Percentiles rank a stretch among this genome's conserved stretches.
Evolutionary conservation across 1,284 basidiomycete genomes (phyloP).

Genomic region (Ceraceosorus guamensis): DNA sequence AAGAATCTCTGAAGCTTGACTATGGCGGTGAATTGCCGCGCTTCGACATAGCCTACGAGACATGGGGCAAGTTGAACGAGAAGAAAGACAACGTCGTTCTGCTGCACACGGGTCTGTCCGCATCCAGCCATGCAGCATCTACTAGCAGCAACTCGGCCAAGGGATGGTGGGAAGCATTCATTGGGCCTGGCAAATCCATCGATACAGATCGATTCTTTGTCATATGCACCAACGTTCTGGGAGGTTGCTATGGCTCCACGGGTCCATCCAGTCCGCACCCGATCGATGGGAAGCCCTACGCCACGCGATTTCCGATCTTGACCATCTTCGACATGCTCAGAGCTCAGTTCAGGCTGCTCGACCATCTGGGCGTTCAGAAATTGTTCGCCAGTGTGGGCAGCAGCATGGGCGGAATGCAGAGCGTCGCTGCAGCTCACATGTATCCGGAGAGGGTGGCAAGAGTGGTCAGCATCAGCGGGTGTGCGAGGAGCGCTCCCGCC

Average conservation of each 20-base stretch:
- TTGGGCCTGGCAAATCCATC: conserved; percentile 78
- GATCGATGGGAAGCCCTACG: conserved; percentile 60
- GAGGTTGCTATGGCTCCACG: conserved; percentile 93
- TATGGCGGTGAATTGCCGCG: conserved; percentile 60
- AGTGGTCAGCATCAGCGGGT: conserved; percentile 87
- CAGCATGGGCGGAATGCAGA: conserved; percentile 98
- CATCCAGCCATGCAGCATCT: conserved; percentile 89
- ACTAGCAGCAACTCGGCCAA: conserved; percentile 68
- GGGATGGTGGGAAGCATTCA: conserved; percentile 99
- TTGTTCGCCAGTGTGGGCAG: conserved; percentile 87
- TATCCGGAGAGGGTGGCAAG: conserved; percentile 78
- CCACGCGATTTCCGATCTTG: conserved; percentile 81
- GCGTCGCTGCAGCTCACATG: conserved; percentile 89
- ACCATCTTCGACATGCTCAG: conserved; percentile 93
- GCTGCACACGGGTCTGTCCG: conserved; percentile 91
- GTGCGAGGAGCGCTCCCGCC: conserved; percentile 79
- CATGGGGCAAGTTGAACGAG: conserved; percentile 83
- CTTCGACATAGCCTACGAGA: conserved; percentile 90
- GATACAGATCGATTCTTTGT: conserved; percentile 90
- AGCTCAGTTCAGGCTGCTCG: conserved; percentile 80
- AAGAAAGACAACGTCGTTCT: conserved; percentile 80
- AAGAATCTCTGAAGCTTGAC: conserved; percentile 66
- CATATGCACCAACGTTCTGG: conserved; percentile 93
- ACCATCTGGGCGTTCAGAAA: conserved; percentile 72
- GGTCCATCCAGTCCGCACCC: conserved; percentile 78